Base-by-base conservation (phyloP, 2,329 filamentous ascomycete species). In the Elsinoe batatas region DNA sequence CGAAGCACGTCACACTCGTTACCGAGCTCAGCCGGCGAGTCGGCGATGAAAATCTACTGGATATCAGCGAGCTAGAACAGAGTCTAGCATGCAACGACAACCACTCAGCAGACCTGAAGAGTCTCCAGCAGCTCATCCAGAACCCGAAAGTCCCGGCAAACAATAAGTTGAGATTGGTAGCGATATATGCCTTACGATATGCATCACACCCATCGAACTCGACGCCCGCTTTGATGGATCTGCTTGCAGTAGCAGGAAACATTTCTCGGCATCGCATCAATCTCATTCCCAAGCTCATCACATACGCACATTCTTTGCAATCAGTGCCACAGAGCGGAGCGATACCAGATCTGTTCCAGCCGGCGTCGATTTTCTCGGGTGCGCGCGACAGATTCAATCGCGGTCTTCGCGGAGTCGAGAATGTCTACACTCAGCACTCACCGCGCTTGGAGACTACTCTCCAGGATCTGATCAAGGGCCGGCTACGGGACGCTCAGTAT, bases 391-490 rank as follows among this genome's bases (percentile, higher is more conserved):
- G 91, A 4, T 90, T 98, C 70, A 95, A 95, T 66, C 64, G 68
- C 22, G 93, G 93, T 0, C 77, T 98, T 12, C 96, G 97, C 67
- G 93, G 93, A 1, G 93, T 98, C 1, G 94, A 98, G 69, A 98
- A 98, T 64, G 93, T 98, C 26, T 98, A 98, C 69, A 98, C 93
- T 0, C 94, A 98, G 69, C 93, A 98, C 69, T 94, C 89, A 5
- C 90, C 94, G 0, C 79, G 89, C 18, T 72, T 98, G 13, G 91
- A 96, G 69, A 80, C 81, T 20, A 97, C 90, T 0, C 73, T 98
- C 15, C 91, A 96, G 67, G 91, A 91, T 63, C 76, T 98, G 53
- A 91, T 97, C 73, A 96, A 95, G 67, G 94, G 93, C 0, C 82
- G 87, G 30, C 72, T 98, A 57, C 86, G 83, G 64, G 88, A 95